Conservation (phyloP, 2,329 filamentous ascomycete genomes). For the Penicillium sp. region DNA sequence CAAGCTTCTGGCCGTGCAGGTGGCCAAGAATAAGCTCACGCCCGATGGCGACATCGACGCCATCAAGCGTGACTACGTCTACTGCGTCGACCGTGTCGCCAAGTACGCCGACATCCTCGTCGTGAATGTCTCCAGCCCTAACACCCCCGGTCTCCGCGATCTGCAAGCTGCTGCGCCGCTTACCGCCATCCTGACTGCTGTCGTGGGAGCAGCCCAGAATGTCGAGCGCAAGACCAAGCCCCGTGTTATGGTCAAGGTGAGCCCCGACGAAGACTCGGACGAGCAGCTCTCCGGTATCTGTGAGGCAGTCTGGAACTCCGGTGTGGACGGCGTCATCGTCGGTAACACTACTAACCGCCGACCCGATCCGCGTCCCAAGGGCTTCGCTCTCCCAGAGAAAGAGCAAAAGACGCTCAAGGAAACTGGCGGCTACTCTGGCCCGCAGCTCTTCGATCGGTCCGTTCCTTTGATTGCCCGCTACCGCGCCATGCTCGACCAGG, state of each 20-base stretch:
- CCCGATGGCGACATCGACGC: conserved; percentile 82
- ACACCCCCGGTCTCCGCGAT: conserved; percentile 87
- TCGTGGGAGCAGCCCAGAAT: conserved; percentile 75
- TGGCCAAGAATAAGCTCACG: conserved; percentile 96
- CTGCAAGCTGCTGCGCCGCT: conserved; percentile 84
- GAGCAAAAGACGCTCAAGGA: conserved; percentile 74
- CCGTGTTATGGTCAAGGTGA: conserved; percentile 96
- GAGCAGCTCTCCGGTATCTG: conserved; percentile 87
- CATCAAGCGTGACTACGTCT: conserved; percentile 80
- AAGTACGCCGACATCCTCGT: conserved; percentile 95
- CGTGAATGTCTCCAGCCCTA: conserved; percentile 96
- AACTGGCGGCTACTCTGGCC: conserved; percentile 87
- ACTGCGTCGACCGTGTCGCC: conserved; percentile 80
- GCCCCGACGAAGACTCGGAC: conserved; percentile 88
- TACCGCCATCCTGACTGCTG: conserved; percentile 76
- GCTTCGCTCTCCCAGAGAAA: conserved; percentile 64
- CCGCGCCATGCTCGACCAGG: conserved; percentile 66
- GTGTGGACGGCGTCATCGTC: conserved; percentile 93
- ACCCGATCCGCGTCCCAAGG: conserved; percentile 69
- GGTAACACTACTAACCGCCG: conserved; percentile 94
- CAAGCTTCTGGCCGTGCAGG: conserved; percentile 82
- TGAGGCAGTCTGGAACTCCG: conserved; percentile 78
- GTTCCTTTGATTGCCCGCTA: conserved; percentile 79
- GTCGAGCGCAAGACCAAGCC: conserved; percentile 73
- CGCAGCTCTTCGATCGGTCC: conserved; percentile 82